Conservation (phyloP, 176 grass and related monocot genomes). For the Ensete ventricosum region DNA sequence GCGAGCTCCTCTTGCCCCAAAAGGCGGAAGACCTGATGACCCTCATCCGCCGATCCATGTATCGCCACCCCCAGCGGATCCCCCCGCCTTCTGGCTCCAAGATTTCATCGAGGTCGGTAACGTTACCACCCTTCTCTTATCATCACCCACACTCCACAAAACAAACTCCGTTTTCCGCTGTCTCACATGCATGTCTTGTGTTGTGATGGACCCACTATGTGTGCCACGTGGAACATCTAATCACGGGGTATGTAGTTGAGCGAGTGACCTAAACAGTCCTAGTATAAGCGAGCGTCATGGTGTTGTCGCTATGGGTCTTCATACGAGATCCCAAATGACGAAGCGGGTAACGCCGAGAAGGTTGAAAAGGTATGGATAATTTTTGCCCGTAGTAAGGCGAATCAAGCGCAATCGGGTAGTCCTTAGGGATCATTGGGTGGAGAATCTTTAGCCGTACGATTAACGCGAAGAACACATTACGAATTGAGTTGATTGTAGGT, state of each 20-base stretch:
- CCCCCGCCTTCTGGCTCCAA: slow-evolving; percentile 64
- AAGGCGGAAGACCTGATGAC: slow-evolving; percentile 47
- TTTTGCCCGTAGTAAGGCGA: not conserved
- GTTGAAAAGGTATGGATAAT: not conserved
- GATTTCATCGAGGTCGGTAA: slow-evolving; percentile 72
- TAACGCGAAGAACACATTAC: not conserved
- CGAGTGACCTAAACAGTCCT: too few relatives aligned
- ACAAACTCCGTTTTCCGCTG: not conserved
- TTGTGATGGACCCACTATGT: too few relatives aligned
- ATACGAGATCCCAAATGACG: not conserved
- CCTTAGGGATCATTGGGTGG: not conserved
- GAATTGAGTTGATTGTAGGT: too few relatives aligned
- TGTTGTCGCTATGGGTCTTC: not conserved
- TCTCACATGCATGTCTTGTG: not conserved
- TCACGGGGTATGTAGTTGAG: too few relatives aligned
- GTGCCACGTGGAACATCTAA: too few relatives aligned
- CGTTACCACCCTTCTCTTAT: not conserved
- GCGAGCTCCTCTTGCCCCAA: slow-evolving; percentile 53
- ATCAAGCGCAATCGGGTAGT: not conserved
- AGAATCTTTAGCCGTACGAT: not conserved
- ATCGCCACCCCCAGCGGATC: slow-evolving; percentile 65
- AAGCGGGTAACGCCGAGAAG: not conserved
- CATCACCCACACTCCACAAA: not conserved
- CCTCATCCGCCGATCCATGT: slow-evolving; percentile 65
- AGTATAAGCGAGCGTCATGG: too few relatives aligned